A percentile compares a stretch with the other conserved stretches of the same genome.
These are phyloP conservation scores for Wallemia hederae DNA, from an alignment of 1,284 basidiomycete species.

Conservation along the genomic window DNA sequence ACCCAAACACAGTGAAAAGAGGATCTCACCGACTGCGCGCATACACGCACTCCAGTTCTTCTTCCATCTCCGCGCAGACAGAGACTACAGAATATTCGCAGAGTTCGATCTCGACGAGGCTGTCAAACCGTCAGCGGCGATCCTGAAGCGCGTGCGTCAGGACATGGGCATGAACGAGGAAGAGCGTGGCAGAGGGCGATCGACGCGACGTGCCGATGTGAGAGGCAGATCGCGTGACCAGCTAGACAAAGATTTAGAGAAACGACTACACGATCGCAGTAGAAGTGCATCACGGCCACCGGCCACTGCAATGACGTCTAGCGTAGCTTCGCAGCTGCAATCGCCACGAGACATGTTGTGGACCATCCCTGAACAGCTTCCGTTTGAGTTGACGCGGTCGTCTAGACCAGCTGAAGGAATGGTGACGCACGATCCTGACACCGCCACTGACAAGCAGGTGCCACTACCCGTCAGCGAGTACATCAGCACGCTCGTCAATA, in stretches of 20 bases:
- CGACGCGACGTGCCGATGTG: not conserved
- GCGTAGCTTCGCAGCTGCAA: slow-evolving; percentile 10
- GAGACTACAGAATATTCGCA: slow-evolving; percentile 54
- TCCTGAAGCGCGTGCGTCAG: slow-evolving; percentile 13
- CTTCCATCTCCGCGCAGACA: slow-evolving; percentile 63
- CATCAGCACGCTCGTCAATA: slow-evolving; percentile 31
- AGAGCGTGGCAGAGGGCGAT: not conserved
- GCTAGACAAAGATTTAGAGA: slow-evolving; percentile 23
- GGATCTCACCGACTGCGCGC: slow-evolving; percentile 22
- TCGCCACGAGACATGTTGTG: slow-evolving; percentile 30
- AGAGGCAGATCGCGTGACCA: slow-evolving; percentile 10
- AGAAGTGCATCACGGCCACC: slow-evolving; percentile 38
- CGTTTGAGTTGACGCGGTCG: slow-evolving; percentile 34
- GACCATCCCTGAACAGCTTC: slow-evolving; percentile 41
- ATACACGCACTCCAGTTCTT: slow-evolving; percentile 59
- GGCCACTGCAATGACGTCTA: slow-evolving; percentile 8
- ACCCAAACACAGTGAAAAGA: slow-evolving; percentile 8
- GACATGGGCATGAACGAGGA: slow-evolving; percentile 11
- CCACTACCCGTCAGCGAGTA: slow-evolving; percentile 58
- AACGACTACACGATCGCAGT: slow-evolving; percentile 28
- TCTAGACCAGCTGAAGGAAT: slow-evolving; percentile 41
- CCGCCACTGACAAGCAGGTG: slow-evolving; percentile 19
- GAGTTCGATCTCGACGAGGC: slow-evolving; percentile 19
- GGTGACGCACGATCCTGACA: slow-evolving; percentile 34
- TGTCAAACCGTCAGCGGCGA: slow-evolving; percentile 15